Evolutionary conservation across 306 rosid species (phyloP).

Genomic region (Cajanus cajan): DNA sequence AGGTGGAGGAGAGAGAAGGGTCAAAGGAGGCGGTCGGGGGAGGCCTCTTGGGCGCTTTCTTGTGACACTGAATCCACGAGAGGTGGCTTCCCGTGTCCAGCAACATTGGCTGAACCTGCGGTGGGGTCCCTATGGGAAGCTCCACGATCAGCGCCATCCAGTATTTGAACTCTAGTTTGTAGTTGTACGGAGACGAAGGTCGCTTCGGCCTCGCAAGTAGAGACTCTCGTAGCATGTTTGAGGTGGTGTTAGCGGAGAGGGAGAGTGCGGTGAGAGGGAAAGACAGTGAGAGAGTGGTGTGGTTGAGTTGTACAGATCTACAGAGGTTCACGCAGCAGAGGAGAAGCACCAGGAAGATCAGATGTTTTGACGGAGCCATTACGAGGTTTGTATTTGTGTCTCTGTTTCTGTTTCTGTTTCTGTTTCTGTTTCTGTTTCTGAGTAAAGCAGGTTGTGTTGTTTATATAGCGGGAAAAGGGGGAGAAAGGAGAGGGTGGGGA

Average conservation of each 20-base stretch:
- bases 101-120: slow-evolving; percentile 73
- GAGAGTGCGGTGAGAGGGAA: slow-evolving; percentile 50
- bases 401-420: no score
- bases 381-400: not conserved
- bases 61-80: slow-evolving; percentile 80
- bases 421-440: not conserved
- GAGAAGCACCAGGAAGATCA: not conserved
- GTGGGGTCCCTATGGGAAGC: slow-evolving; percentile 87
- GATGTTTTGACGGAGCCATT: slow-evolving; percentile 24
- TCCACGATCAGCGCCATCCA: slow-evolving; percentile 64
- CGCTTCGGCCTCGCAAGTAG: slow-evolving; percentile 21
- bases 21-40: slow-evolving; percentile 59
- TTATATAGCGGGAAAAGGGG: slow-evolving; percentile 21
- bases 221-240: slow-evolving; percentile 30
- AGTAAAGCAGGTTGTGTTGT: not conserved
- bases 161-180: slow-evolving; percentile 55
- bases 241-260: slow-evolving; percentile 32
- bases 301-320: slow-evolving; percentile 11
- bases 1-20: slow-evolving; percentile 87
- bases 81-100: slow-evolving; percentile 91
- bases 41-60: slow-evolving; percentile 29
- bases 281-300: slow-evolving; percentile 43
- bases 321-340: not conserved
- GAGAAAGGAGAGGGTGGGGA: not conserved
- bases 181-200: slow-evolving; percentile 37